Percentiles rank a stretch among this genome's conserved stretches.
Evolutionary conservation across 208 protist species (phyloP).

Genomic region (Leishmania aethiopica): DNA sequence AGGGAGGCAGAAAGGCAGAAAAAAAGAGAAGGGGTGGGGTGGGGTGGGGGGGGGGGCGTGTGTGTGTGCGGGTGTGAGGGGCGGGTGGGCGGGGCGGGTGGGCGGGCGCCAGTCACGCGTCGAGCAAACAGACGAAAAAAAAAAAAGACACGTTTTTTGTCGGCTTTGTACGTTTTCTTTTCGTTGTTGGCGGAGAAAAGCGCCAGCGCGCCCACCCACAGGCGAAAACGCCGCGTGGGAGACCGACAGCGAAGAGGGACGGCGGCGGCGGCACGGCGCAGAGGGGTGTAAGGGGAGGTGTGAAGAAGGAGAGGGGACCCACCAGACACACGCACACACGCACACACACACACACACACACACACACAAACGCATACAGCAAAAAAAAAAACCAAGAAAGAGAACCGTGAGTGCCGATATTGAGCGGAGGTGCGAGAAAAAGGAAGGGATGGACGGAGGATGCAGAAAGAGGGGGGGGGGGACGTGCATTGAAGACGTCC

Average conservation of each 20-base stretch:
- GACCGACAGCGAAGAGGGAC: slow-evolving; percentile 9
- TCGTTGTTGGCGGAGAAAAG: neutral
- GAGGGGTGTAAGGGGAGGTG: neutral
- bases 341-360: neutral
- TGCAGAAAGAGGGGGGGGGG: neutral
- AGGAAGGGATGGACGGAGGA: neutral
- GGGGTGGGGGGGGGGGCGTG: neutral
- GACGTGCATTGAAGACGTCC: neutral
- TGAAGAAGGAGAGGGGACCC: neutral
- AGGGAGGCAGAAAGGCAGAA: neutral
- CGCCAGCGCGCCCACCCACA: neutral
- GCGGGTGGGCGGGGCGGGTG: no score
- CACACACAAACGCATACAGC: neutral
- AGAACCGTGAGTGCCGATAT: neutral
- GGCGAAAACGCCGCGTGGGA: neutral
- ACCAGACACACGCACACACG: neutral
- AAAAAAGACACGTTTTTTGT: slow-evolving; percentile 2
- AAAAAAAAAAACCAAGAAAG: neutral
- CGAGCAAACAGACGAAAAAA: slow-evolving; percentile 13
- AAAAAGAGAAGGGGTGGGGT: neutral
- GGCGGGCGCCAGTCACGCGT: neutral
- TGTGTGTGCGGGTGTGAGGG: neutral
- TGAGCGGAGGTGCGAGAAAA: neutral
- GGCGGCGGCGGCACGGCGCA: neutral
- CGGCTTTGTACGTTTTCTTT: neutral